Percentiles rank a stretch among this genome's conserved stretches.
These are phyloP conservation scores for Talaromyces pinophilus DNA, from an alignment of 2,329 filamentous ascomycete genomes.

Conservation along the genomic window DNA sequence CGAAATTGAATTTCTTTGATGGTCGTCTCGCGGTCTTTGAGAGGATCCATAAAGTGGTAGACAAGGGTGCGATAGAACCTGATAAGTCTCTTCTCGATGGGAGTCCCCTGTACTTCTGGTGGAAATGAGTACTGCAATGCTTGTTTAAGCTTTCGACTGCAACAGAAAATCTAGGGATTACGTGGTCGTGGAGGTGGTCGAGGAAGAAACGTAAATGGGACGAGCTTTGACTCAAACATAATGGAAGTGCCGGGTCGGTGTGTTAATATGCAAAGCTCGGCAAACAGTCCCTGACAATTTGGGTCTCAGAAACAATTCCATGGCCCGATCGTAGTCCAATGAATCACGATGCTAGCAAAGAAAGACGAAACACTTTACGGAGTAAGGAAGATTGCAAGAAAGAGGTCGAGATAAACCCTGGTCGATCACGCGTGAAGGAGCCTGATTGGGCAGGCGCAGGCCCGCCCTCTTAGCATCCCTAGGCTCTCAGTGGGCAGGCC, in stretches of 20 bases:
- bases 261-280: not conserved
- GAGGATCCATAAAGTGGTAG: not conserved
- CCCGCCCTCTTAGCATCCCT: not conserved
- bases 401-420: not conserved
- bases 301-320: not conserved
- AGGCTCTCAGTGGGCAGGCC: not conserved
- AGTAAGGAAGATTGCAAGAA: not conserved
- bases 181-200: not conserved
- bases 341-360: not conserved
- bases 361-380: conserved; percentile 1
- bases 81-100: not conserved
- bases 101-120: not conserved
- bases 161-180: not conserved
- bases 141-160: not conserved
- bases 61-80: not conserved
- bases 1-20: not conserved
- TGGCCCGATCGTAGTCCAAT: not conserved
- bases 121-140: not conserved
- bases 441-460: not conserved
- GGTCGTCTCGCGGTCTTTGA: not conserved
- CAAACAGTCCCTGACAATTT: not conserved
- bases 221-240: not conserved
- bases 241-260: not conserved
- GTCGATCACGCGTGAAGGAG: not conserved
- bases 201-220: not conserved